Base-by-base conservation (phyloP, 192 early-diverging fungal genomes). In the Podila verticillata region DNA sequence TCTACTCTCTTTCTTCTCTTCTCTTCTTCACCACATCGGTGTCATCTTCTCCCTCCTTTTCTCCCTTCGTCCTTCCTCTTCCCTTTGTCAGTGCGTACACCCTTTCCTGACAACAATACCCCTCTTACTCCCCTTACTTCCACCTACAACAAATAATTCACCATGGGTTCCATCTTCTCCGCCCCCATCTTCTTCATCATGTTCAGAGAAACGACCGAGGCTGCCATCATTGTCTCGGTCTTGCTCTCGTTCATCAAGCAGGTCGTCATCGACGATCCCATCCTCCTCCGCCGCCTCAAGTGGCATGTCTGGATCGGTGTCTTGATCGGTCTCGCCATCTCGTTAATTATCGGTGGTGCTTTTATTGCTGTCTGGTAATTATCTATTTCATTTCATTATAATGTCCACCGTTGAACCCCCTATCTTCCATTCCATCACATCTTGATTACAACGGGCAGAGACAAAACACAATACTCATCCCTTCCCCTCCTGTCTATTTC, bases 151-250 rank as follows among this genome's bases (percentile, higher is more conserved):
- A 44, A n/a, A 44, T 24, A 26, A 63, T 72, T 61, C 82, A 78
- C 28, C 59, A 87, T 86, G 88, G 81, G 82, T 32, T 63, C 87
- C 74, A 71, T 93, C 17, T 95, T 92, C 72, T 84, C 86, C 26
- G 86, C 89, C 0, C 86, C 92, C 35, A 88, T 91, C 30, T 94
- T 95, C 79, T 93, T 94, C 68, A 92, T 95, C 13, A 35, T 94
- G 29, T 88, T 95, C 74, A 83, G 94, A 65, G 95, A 97, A 86
- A 92, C 94, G 31, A 86, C 93, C 19, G 96, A 98, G 85, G 94
- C 93, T 5, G 91, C 91, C 24, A 90, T 98, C 68, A 92, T 98
- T 75, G 84, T 98, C 63, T 92, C 92, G n/a, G 94, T 98, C 22
- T 80, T 96, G 17, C 86, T 96, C 29, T 82, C 93, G 26, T 96